Evolutionary conservation across 2,329 filamentous ascomycete genomes (phyloP), one percentile per base, ranked within the genome.

Genomic region (Capronia americana): DNA sequence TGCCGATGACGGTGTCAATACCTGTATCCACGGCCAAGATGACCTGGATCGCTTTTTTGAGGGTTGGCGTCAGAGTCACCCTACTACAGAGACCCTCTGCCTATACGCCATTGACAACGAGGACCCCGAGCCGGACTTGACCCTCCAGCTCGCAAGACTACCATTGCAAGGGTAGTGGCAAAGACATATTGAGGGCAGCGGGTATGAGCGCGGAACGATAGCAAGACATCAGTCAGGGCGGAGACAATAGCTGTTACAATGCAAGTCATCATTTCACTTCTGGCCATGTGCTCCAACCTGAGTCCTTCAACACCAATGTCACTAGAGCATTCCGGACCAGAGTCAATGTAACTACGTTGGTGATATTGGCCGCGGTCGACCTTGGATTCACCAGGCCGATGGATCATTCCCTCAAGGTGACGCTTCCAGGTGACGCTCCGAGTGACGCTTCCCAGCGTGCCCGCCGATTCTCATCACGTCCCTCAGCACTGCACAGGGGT

Each of bases 31-130:
- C 20, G 20, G 24, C 8, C 46, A 50, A 26, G 24, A 26, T 11
- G 24, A 10, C n/a, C 20, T 51, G 20, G 8, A 51, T 23, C 24
- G 20, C 10, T 20, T 26, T 20, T 51, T 51, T 7, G 7, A 23
- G 12, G 48, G 20, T 26, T 24, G 20, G 20, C 6, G 20, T 23
- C 20, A 51, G 20, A 4, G 48, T 11, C 20, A 23, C 8, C 20
- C 20, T 26, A 14, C 48, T 4, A 26, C 48, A 51, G 48, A 51
- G 5, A 24, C 20, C 48, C 12, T 51, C 48, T 26, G 12, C 8
- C 48, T 51, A 11, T 51, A 51, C 48, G 48, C 48, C 20, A 51
- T 23, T 14, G 48, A 51, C 48, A 11, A 51, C n/a, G 48, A 51
- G 12, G 48, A n/a, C 38, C 38, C 38, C 14, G 14, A 41, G 38